These are phyloP conservation scores for Boletus tylopilopsis DNA, from an alignment of 768 basidiomycete genomes.

Conservation along the genomic window DNA sequence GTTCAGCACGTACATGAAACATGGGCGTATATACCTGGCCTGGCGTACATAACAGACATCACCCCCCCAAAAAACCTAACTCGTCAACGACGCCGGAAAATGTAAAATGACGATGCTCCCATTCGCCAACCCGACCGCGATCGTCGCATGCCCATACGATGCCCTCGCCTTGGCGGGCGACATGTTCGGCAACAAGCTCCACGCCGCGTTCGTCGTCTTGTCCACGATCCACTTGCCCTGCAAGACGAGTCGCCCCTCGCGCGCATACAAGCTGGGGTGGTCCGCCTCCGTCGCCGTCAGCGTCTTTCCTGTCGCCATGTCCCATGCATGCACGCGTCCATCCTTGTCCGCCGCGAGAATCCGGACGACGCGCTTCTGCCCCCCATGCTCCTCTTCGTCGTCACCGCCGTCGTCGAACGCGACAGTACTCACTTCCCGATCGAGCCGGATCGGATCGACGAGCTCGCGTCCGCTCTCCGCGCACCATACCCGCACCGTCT, in stretches of 20 bases:
- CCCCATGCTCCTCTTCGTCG: not conserved
- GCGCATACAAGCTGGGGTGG: slow-evolving; percentile 8
- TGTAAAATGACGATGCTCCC: slow-evolving; percentile 26
- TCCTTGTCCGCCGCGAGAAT: slow-evolving; percentile 26
- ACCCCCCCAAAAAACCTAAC: not conserved
- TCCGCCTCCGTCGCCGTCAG: slow-evolving; percentile 20
- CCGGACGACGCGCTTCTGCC: not conserved
- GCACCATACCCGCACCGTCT: slow-evolving; percentile 30
- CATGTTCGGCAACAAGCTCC: slow-evolving; percentile 29
- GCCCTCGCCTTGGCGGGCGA: slow-evolving; percentile 22
- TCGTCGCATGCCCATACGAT: slow-evolving; percentile 16
- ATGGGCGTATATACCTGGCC: no score
- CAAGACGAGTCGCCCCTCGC: slow-evolving; percentile 11
- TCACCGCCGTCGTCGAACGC: slow-evolving; percentile 18
- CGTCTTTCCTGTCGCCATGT: slow-evolving; percentile 17
- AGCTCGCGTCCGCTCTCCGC: slow-evolving; percentile 18
- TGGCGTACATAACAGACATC: no score
- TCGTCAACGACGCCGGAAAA: slow-evolving; percentile 15
- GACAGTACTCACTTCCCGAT: slow-evolving; percentile 17
- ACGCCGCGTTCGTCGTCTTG: slow-evolving; percentile 3
- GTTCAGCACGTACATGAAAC: no score
- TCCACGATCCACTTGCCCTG: slow-evolving; percentile 27
- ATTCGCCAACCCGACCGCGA: slow-evolving; percentile 28
- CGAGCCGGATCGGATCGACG: slow-evolving; percentile 18
- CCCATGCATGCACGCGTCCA: slow-evolving; percentile 26